Evolutionary conservation across 2,329 filamentous ascomycete species (phyloP).

Genomic region (Thielaviopsis populi): DNA sequence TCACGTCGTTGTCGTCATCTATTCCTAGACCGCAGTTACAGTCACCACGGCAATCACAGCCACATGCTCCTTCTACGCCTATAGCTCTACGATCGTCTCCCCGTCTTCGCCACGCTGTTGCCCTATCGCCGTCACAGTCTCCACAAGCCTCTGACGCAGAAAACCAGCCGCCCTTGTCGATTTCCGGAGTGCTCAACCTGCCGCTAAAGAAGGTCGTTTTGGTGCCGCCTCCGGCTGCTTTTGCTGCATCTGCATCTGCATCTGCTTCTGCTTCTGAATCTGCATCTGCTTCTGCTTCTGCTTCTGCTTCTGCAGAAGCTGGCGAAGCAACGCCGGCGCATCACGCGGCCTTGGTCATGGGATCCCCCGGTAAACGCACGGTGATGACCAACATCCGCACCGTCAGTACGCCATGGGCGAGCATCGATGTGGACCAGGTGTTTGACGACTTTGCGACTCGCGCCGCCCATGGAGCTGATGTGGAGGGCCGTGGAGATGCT

Average conservation of each 20-base stretch:
- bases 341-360: neutral
- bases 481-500: neutral
- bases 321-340: neutral
- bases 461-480: neutral
- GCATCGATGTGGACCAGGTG: slow-evolving; percentile 60
- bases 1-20: slow-evolving; percentile 21
- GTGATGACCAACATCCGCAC: slow-evolving; percentile 32
- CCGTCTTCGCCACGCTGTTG: slow-evolving; percentile 35
- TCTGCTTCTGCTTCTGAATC: neutral
- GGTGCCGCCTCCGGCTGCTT: neutral
- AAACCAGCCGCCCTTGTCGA: slow-evolving; percentile 59
- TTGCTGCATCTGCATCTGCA: neutral
- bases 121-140: slow-evolving; percentile 47
- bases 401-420: slow-evolving; percentile 47
- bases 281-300: neutral
- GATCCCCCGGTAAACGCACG: slow-evolving; percentile 11
- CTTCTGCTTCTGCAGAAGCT: neutral
- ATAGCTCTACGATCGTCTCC: slow-evolving; percentile 27
- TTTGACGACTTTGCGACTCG: slow-evolving; percentile 32
- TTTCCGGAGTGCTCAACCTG: slow-evolving; percentile 24
- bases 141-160: slow-evolving; percentile 68
- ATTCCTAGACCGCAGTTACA: slow-evolving; percentile 7
- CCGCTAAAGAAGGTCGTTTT: slow-evolving; percentile 11
- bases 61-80: slow-evolving; percentile 29
- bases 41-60: slow-evolving; percentile 8